Evolutionary conservation across 129 eudicot species (phyloP).

Genomic region (Flaveria ramosissima): DNA sequence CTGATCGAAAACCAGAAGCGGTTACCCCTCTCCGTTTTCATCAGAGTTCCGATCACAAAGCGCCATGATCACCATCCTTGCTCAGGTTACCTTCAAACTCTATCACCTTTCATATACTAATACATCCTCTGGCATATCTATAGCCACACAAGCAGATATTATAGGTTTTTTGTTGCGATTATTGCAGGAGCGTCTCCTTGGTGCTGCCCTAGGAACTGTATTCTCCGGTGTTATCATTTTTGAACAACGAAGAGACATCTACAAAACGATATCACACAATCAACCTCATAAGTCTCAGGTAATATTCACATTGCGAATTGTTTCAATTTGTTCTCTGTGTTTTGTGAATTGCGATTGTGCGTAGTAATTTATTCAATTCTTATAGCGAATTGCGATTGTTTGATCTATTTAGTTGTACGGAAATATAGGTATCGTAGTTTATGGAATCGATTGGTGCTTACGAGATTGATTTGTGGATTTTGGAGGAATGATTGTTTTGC

Average conservation of each 20-base stretch:
- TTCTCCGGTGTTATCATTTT: no score
- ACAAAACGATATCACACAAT: no score
- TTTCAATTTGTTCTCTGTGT: background rate
- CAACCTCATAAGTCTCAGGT: no score
- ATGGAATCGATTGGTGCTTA: no score
- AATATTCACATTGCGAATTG: no score
- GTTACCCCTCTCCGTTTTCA: background rate
- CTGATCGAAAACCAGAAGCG: background rate
- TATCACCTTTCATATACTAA: background rate
- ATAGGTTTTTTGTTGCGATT: background rate
- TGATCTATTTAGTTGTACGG: background rate
- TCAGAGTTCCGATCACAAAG: background rate
- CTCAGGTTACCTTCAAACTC: constrained; percentile 49
- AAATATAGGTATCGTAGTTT: background rate
- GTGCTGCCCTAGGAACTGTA: no score
- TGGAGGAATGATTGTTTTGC: no score
- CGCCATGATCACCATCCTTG: constrained; percentile 69
- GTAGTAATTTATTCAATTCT: background rate
- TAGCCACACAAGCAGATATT: background rate
- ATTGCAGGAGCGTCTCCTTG: constrained; percentile 30
- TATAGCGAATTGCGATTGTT: background rate
- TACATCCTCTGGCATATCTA: background rate
- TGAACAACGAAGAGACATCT: no score
- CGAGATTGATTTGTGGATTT: background rate
- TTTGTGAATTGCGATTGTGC: background rate